A percentile compares a stretch with the other conserved stretches of the same genome.
phyloP scores from a whole-genome alignment of 2,329 filamentous ascomycete genomes.

The Penicillium sp. region DNA sequence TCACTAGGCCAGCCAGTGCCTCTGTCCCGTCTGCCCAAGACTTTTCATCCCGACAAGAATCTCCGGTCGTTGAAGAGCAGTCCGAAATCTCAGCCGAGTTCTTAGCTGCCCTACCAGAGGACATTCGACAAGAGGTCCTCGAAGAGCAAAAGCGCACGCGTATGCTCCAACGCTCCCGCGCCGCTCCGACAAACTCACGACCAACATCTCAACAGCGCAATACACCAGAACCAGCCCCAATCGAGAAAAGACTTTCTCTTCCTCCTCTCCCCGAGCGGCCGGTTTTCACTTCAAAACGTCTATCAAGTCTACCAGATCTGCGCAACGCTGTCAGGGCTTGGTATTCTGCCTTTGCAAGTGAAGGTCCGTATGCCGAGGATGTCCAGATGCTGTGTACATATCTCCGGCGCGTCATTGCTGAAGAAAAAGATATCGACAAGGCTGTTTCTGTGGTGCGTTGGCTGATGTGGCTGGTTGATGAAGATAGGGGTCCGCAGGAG shows the following conservation, averaged over 20 bases:
- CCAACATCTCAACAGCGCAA: conserved; percentile 19
- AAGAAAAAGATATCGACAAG: conserved; percentile 76
- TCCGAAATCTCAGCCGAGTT: conserved; percentile 62
- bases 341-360: conserved; percentile 64
- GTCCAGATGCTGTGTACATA: conserved; percentile 70
- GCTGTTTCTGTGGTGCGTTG: conserved; percentile 65
- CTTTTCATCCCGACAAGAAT: conserved; percentile 19
- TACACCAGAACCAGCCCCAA: conserved; percentile 8
- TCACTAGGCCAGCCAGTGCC: conserved; percentile 23
- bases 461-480: conserved; percentile 45
- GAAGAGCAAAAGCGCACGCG: conserved; percentile 63
- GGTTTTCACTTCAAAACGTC: conserved; percentile 58
- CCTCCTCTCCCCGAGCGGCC: conserved; percentile 52
- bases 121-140: conserved; percentile 72
- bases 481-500: conserved; percentile 32
- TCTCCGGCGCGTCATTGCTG: conserved; percentile 63
- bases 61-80: conserved; percentile 28
- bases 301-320: conserved; percentile 59
- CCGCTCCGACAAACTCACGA: conserved; percentile 26
- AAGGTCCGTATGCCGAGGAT: conserved; percentile 76
- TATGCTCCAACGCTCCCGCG: conserved; percentile 54
- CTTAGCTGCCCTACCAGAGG: conserved; percentile 74
- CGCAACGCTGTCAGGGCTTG: conserved; percentile 71
- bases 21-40: conserved; percentile 14
- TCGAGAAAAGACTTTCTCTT: conserved; percentile 33